A percentile compares a stretch with the other conserved stretches of the same genome.
phyloP scores from a whole-genome alignment of 2,329 filamentous ascomycete species.

The Elsinoe ampelina region DNA sequence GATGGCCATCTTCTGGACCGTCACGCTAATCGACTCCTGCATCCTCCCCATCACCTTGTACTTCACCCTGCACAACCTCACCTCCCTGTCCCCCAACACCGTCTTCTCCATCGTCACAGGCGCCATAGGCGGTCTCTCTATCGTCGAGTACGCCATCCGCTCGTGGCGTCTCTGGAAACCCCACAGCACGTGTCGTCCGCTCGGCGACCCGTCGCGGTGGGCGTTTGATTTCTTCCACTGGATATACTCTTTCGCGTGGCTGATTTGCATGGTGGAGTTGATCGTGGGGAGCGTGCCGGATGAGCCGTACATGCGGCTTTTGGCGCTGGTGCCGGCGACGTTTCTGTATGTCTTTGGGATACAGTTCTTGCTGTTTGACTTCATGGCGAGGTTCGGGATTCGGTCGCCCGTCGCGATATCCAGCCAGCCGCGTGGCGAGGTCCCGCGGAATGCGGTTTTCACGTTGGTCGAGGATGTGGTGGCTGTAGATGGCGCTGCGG shows the following conservation, averaged over 20 bases:
- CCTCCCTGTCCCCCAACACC: slow-evolving; percentile 41
- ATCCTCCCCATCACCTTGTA: slow-evolving; percentile 51
- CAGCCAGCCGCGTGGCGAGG: slow-evolving; percentile 42
- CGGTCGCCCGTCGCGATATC: slow-evolving; percentile 44
- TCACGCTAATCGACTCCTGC: slow-evolving; percentile 51
- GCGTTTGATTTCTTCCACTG: slow-evolving; percentile 50
- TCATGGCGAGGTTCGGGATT: slow-evolving; percentile 36
- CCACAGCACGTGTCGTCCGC: slow-evolving; percentile 43
- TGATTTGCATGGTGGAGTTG: slow-evolving; percentile 48
- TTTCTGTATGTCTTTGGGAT: slow-evolving; percentile 45
- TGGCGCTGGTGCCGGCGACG: slow-evolving; percentile 43
- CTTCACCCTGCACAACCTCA: slow-evolving; percentile 52
- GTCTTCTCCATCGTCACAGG: slow-evolving; percentile 48
- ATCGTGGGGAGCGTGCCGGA: slow-evolving; percentile 42
- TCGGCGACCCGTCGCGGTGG: slow-evolving; percentile 33
- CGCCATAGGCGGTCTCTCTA: slow-evolving; percentile 43
- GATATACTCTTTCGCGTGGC: slow-evolving; percentile 47
- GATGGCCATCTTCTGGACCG: slow-evolving; percentile 44
- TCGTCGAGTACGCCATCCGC: slow-evolving; percentile 45
- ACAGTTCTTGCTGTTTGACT: slow-evolving; percentile 43
- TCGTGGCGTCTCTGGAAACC: slow-evolving; percentile 43
- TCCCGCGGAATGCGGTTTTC: slow-evolving; percentile 46
- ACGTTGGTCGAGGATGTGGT: slow-evolving; percentile 46
- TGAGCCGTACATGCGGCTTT: slow-evolving; percentile 43
- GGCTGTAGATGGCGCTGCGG: slow-evolving; percentile 45